Percentiles rank a stretch among this genome's conserved stretches.
Evolutionary conservation across 2,329 filamentous ascomycete species (phyloP).

Genomic region (Bipolaris sorokiniana): DNA sequence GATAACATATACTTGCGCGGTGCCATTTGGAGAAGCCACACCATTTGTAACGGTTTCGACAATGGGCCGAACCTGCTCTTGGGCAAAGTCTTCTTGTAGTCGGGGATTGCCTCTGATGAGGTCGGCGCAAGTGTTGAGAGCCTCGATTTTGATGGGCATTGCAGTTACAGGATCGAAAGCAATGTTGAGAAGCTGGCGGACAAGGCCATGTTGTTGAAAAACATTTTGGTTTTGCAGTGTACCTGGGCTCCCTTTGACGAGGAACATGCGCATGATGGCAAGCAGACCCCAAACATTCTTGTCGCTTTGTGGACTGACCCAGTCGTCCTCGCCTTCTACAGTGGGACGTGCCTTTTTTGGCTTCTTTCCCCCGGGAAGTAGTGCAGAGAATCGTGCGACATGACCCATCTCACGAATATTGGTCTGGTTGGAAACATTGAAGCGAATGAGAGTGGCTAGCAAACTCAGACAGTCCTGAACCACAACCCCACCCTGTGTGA

Average conservation of each 20-base stretch:
- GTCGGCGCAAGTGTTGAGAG: constrained; percentile 83
- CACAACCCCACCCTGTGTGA: constrained; percentile 81
- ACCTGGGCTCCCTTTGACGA: constrained; percentile 78
- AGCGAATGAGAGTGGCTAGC: constrained; percentile 82
- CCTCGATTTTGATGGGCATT: constrained; percentile 82
- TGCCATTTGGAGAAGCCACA: constrained; percentile 55
- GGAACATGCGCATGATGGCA: constrained; percentile 83
- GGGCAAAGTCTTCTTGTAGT: constrained; percentile 88
- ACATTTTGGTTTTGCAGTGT: constrained; percentile 83
- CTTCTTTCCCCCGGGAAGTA: constrained; percentile 68
- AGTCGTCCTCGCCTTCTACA: constrained; percentile 67
- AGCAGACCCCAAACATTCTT: constrained; percentile 92
- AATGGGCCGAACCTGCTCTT: constrained; percentile 75
- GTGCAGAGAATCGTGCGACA: constrained; percentile 71
- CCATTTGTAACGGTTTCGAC: constrained; percentile 54
- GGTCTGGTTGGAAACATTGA: constrained; percentile 91
- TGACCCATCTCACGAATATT: constrained; percentile 91
- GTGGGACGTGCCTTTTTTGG: constrained; percentile 61
- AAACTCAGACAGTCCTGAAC: constrained; percentile 94
- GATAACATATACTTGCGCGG: constrained; percentile 80
- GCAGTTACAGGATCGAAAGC: constrained; percentile 78
- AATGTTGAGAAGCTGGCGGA: constrained; percentile 79
- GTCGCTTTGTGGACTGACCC: constrained; percentile 78
- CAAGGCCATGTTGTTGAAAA: constrained; percentile 82
- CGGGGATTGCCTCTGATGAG: constrained; percentile 80